Conservation (phyloP, 2,329 filamentous ascomycete species). For the Pseudonectria foliicola region DNA sequence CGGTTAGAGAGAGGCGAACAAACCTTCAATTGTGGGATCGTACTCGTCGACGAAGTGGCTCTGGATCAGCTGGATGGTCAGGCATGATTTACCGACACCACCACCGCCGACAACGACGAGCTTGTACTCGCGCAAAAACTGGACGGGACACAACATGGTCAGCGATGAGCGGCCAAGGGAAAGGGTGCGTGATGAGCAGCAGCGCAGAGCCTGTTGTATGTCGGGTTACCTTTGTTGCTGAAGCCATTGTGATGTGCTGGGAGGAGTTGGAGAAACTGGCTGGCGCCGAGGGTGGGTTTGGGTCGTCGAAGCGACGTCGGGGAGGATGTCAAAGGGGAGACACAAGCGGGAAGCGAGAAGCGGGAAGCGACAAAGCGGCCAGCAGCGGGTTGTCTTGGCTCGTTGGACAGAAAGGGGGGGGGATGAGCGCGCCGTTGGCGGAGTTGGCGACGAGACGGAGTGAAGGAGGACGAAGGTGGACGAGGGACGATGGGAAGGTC, state of each 20-base stretch:
- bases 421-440: too few relatives aligned
- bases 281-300: too few relatives aligned
- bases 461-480: slow-evolving; percentile 1
- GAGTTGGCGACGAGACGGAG: slow-evolving; percentile 4
- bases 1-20: slow-evolving; percentile 24
- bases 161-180: slow-evolving; percentile 11
- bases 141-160: slow-evolving; percentile 8
- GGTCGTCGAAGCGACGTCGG: too few relatives aligned
- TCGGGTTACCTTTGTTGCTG: too few relatives aligned
- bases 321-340: too few relatives aligned
- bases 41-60: slow-evolving; percentile 99
- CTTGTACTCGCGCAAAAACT: slow-evolving; percentile 91
- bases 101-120: slow-evolving; percentile 95
- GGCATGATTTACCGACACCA: slow-evolving; percentile 97
- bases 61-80: slow-evolving; percentile 94
- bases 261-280: too few relatives aligned
- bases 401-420: too few relatives aligned
- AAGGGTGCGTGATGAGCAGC: neutral
- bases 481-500: slow-evolving; percentile 1
- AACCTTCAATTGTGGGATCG: slow-evolving; percentile 98
- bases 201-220: neutral
- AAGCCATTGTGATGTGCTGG: too few relatives aligned
- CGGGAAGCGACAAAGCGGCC: too few relatives aligned
- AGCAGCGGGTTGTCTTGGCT: too few relatives aligned
- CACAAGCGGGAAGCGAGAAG: too few relatives aligned